Conservation (phyloP, 2,329 filamentous ascomycete genomes). For the Epichloe elymi region DNA sequence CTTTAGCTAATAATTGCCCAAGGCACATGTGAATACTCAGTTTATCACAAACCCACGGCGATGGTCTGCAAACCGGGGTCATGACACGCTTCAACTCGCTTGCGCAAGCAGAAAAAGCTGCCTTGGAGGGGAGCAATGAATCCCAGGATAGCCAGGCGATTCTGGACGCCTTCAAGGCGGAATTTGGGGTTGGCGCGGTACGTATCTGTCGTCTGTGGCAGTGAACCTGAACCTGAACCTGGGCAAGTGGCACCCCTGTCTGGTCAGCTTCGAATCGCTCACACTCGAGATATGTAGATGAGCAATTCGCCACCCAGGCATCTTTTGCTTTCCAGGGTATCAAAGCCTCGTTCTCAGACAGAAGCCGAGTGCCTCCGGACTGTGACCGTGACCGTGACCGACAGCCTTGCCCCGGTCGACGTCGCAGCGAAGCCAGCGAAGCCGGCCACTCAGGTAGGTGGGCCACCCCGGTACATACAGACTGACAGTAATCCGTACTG, state of each 20-base stretch:
- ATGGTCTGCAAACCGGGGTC: slow-evolving; percentile 9
- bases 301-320: slow-evolving; percentile 1
- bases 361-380: background rate
- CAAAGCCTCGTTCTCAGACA: background rate
- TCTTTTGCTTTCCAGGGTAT: background rate
- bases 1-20: too few relatives aligned
- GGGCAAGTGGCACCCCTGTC: background rate
- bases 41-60: slow-evolving; percentile 1
- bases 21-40: background rate
- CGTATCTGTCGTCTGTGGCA: slow-evolving; percentile 12
- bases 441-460: slow-evolving; percentile 1
- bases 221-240: background rate
- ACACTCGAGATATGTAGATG: slow-evolving; percentile 1
- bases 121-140: slow-evolving; percentile 20
- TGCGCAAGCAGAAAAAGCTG: slow-evolving; percentile 13
- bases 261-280: background rate
- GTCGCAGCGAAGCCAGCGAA: background rate
- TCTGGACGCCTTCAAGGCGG: slow-evolving; percentile 22
- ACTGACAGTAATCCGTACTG: too few relatives aligned
- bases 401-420: background rate
- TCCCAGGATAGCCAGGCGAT: slow-evolving; percentile 33
- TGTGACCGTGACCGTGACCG: too few relatives aligned
- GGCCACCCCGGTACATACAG: background rate
- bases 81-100: slow-evolving; percentile 19
- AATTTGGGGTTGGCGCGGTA: slow-evolving; percentile 27